Base-by-base conservation (phyloP, 768 basidiomycete genomes). In the Amanita molliuscula region DNA sequence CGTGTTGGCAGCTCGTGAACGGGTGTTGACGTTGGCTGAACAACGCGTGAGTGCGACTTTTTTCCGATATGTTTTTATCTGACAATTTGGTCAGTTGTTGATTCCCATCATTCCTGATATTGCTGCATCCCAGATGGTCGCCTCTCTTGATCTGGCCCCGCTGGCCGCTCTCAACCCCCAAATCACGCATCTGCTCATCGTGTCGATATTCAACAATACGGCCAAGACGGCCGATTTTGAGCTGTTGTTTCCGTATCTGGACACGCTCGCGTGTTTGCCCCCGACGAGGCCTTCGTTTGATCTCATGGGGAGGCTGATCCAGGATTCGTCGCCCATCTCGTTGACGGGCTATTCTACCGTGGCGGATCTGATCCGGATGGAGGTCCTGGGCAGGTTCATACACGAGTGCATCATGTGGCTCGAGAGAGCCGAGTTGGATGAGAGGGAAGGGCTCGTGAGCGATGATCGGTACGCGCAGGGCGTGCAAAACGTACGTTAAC, bases 391-490 rank as follows among this genome's bases (percentile, higher is more conserved):
- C 2, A 74, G 73, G 38, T 88, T 90, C 59, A 71, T 89, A 29
- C 81, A 84, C 52, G 79, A 81, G 54, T 69, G 76, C 53, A 82
- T 87, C 55, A 71, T 71, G 34, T 84, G 84, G 71, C 68, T 90
- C 13, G 86, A 88, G 50, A 68, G 63, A 20, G 82, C 83, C 2
- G 84, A 89, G 59, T 67, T 67, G 44, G 82, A 88, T 47, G 83
- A 86, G 60, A 70, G 72, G 28, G 79, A 84, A 41, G 85, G 84
- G 3, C 61, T 75, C 28, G 71, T 81, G 51, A 84, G 78, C 50
- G 86, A 88, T 54, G 85, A 88, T 61, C 76, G 82, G 20, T 82
- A 81, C 57, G 74, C 81, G 5, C 82, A 81, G 58, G 84, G 82
- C 10, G 77, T 85, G 26, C 77, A 79, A 61, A 81, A 84, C 57